Evolutionary conservation across 1,284 basidiomycete genomes (phyloP), one percentile per base, ranked within the genome.

Genomic region (Tilletia setariae): DNA sequence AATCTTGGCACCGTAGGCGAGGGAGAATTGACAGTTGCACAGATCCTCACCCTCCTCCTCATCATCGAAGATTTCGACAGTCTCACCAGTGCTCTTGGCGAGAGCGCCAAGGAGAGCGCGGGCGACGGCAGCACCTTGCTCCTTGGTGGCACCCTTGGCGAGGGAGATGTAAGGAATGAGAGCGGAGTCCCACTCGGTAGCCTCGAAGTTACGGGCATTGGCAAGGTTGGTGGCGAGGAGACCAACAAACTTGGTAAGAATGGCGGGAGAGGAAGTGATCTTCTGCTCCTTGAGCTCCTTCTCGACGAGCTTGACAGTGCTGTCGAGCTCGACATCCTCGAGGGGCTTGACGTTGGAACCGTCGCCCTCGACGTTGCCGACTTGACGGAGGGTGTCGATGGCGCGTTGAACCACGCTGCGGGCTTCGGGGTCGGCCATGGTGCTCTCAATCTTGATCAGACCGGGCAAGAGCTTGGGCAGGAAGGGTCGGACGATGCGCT

Each of bases 1-100:
- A 66, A 82, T 82, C 80, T 82, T 82, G 76, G 80, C 80, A 79
- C 80, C 80, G 76, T 82, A 82, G 64, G 80, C 80, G 68, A 82
- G 80, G 67, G 80, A 82, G 79, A 82, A 82, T 73, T 81, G 80
- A 67, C 80, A 82, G 79, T 82, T 82, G 76, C 80, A 82, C 44
- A 82, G 75, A 70, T 82, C 80, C 68, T 79, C 79, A 47, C 80
- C 80, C 76, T 82, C 80, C 76, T 82, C 80, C 75, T 82, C 80
- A 75, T 82, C 80, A 15, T 82, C 80, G 51, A 82, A 81, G 72
- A 80, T 75, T 74, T 82, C 80, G 69, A 78, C 80, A 35, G 74
- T 70, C 70, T 81, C 80, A 70, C 80, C 80, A 47, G 80, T 79
- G 68, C 69, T 66, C 74, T 77, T 78, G 72, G 80, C 80, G 19